A percentile compares a stretch with the other conserved stretches of the same genome.
Conservation (phyloP, 2,329 filamentous ascomycete genomes). For the Chaetomium globosum region DNA sequence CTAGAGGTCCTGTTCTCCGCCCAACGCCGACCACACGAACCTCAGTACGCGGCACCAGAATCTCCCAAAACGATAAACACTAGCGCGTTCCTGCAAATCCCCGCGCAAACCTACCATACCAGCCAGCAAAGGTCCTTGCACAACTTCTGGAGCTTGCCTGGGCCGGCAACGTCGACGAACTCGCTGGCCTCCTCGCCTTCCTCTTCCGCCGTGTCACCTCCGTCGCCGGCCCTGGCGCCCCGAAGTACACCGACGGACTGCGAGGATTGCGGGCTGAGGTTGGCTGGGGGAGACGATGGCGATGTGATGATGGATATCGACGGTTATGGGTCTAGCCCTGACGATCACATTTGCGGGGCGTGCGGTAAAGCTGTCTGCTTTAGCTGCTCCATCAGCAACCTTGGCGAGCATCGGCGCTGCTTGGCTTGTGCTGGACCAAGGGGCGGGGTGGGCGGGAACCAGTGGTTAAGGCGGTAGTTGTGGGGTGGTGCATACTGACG, state of each 20-base stretch:
- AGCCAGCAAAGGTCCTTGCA: conserved; percentile 57
- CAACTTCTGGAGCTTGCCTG: conserved; percentile 61
- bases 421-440: conserved; percentile 54
- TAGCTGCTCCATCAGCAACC: conserved; percentile 61
- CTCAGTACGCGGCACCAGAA: conserved; percentile 31
- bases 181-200: conserved; percentile 38
- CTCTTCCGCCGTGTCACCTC: conserved; percentile 27
- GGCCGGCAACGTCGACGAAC: conserved; percentile 40
- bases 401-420: conserved; percentile 58
- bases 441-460: conserved; percentile 25
- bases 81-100: conserved; percentile 28
- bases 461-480: conserved; percentile 8
- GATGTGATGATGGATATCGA: conserved; percentile 48
- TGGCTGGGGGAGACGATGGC: conserved; percentile 39
- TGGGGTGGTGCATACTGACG: not conserved
- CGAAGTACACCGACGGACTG: conserved; percentile 45
- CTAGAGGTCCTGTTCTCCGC: conserved; percentile 61
- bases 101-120: conserved; percentile 20
- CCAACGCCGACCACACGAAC: conserved; percentile 45
- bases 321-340: conserved; percentile 33
- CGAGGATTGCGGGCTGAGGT: conserved; percentile 54
- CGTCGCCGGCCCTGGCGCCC: not conserved
- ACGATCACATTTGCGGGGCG: conserved; percentile 48
- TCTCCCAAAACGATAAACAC: conserved; percentile 28
- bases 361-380: conserved; percentile 62